phyloP scores from a whole-genome alignment of 2,329 filamentous ascomycete genomes.

The Cytospora mali region DNA sequence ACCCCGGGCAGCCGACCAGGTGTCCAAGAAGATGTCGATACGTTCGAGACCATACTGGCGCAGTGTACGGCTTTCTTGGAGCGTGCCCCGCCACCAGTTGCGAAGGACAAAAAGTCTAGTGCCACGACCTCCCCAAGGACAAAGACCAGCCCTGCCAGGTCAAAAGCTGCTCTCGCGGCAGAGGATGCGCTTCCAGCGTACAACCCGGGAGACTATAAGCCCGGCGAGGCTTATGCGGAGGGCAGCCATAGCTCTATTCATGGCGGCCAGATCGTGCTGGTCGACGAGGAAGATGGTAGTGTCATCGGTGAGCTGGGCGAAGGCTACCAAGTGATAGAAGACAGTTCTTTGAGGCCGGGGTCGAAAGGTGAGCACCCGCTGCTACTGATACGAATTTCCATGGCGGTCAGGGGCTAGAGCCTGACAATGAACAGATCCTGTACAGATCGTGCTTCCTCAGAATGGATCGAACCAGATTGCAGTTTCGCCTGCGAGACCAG shows the following conservation, averaged over 20 bases:
- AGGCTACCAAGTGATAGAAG: conserved; percentile 78
- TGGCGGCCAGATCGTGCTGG: conserved; percentile 80
- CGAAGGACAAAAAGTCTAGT: conserved; percentile 36
- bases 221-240: conserved; percentile 75
- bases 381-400: neutral
- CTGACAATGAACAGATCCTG: conserved; percentile 60
- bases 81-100: conserved; percentile 66
- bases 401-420: conserved; percentile 15
- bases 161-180: conserved; percentile 45
- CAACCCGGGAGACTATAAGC: conserved; percentile 78
- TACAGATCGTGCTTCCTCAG: conserved; percentile 73
- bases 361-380: conserved; percentile 77
- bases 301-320: conserved; percentile 90
- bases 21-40: conserved; percentile 89
- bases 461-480: conserved; percentile 67
- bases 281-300: conserved; percentile 95
- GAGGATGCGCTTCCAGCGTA: conserved; percentile 63
- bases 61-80: conserved; percentile 97
- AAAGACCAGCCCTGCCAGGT: conserved; percentile 29
- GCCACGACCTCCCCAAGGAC: neutral
- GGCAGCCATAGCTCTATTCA: conserved; percentile 60
- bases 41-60: conserved; percentile 96
- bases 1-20: conserved; percentile 69
- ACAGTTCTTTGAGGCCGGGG: conserved; percentile 75
- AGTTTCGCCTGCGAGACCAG: conserved; percentile 67